Percentiles rank a stretch among this genome's conserved stretches.
Evolutionary conservation across 1,284 basidiomycete genomes (phyloP).

Genomic region (Ustilago loliicola): DNA sequence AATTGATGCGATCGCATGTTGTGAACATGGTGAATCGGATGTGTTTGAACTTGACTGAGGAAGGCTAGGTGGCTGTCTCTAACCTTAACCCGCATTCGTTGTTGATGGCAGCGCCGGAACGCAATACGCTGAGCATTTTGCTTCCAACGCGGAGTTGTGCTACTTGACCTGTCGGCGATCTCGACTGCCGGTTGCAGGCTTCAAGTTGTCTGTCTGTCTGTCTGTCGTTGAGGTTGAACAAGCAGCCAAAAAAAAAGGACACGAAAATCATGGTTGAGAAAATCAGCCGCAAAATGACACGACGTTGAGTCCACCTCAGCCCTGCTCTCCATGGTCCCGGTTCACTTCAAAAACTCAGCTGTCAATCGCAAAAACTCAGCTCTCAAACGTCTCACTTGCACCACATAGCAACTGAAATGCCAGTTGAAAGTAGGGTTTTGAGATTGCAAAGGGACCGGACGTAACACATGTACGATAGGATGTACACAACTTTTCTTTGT

Average conservation of each 20-base stretch:
- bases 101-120: too few relatives aligned
- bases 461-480: conserved; percentile 20
- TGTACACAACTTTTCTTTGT: conserved; percentile 11
- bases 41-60: not conserved
- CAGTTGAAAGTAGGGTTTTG: not conserved
- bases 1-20: not conserved
- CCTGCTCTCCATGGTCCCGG: not conserved
- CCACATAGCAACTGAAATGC: not conserved
- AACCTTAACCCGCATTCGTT: not conserved
- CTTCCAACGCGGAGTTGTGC: too few relatives aligned
- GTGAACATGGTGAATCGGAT: too few relatives aligned
- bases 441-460: conserved; percentile 21
- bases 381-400: not conserved
- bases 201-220: too few relatives aligned
- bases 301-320: not conserved
- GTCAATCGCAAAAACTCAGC: not conserved
- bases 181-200: too few relatives aligned
- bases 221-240: too few relatives aligned
- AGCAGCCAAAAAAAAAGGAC: not conserved
- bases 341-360: not conserved
- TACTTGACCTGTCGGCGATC: too few relatives aligned
- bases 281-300: too few relatives aligned
- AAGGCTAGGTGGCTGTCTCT: not conserved
- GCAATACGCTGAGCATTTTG: too few relatives aligned
- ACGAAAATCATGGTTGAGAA: not conserved